Percentiles rank a stretch among this genome's conserved stretches.
Evolutionary conservation across 208 protist species (phyloP).

Genomic region (Wallacemonas sp.): DNA sequence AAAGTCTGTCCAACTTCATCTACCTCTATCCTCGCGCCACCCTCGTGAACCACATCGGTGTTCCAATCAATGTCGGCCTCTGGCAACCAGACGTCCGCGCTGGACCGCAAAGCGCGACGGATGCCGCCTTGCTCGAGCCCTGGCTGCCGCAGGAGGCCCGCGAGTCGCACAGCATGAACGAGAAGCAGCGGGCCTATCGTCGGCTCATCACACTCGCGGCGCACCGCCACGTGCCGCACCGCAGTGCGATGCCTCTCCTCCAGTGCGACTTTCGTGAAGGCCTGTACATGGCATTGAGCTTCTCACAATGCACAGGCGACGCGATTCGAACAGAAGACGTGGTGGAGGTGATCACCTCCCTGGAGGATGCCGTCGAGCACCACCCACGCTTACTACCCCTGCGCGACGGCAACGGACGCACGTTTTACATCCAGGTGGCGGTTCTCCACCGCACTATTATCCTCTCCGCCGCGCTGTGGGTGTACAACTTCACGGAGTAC

Average conservation of each 20-base stretch:
- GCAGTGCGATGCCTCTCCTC: conserved; percentile 45
- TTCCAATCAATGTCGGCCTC: conserved; percentile 50
- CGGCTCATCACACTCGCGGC: conserved; percentile 52
- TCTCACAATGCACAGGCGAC: conserved; percentile 69
- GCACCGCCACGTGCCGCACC: conserved; percentile 58
- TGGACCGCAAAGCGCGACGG: conserved; percentile 37
- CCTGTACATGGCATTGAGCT: conserved; percentile 51
- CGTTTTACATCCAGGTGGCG: conserved; percentile 68
- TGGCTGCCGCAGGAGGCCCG: conserved; percentile 28
- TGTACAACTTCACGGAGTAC: conserved; percentile 81
- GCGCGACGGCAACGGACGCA: conserved; percentile 44
- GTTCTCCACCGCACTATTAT: conserved; percentile 69
- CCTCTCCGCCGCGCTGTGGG: conserved; percentile 75
- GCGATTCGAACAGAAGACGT: conserved; percentile 39
- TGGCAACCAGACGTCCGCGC: conserved; percentile 60
- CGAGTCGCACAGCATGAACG: conserved; percentile 15
- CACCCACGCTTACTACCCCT: conserved; percentile 58
- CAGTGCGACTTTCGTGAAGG: conserved; percentile 59
- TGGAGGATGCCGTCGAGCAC: conserved; percentile 45
- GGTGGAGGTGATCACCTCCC: conserved; percentile 29
- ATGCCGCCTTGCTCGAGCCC: conserved; percentile 28
- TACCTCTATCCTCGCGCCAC: conserved; percentile 64
- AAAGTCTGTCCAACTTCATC: conserved; percentile 54
- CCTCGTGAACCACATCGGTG: conserved; percentile 73
- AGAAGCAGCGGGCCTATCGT: conserved; percentile 22